Evolutionary conservation across 208 protist species (phyloP), one percentile per base, ranked within the genome.

Genomic region (Novymonas esmeraldas): DNA sequence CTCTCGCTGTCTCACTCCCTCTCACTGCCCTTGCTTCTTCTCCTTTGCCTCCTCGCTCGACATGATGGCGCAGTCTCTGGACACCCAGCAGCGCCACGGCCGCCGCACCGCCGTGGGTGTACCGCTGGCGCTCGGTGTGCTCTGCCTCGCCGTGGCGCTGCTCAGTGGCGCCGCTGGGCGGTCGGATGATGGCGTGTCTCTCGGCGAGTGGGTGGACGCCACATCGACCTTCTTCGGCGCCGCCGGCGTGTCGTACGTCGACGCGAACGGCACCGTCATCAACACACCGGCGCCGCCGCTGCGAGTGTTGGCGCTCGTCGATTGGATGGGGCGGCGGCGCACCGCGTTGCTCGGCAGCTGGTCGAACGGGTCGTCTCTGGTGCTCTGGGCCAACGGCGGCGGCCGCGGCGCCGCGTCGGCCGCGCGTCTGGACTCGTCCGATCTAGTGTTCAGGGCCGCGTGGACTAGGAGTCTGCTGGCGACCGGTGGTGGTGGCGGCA

Each of bases 331-430:
- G n/a, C 36, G 49, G n/a, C 61, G 62, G 2, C 68, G 58, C 64
- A 72, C 69, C 1, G 63, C 61, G 36, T 52, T 81, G 16, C 70
- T 77, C 48, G 50, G 51, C 29, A 73, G 36, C 16, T 70, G 68
- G 68, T 59, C 68, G 14, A 74, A 74, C n/a, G 42, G 38, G 22
- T 60, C 68, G 1, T 51, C 59, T 0, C 5, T 74, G 33, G 56
- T 51, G 29, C 59, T 74, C 24, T 74, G 68, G 68, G 58, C 49
- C 0, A 74, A 61, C 10, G 49, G 31, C 0, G 39, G 54, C 10
- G 49, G 31, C 0, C 34, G 54, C 44, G 16, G 36, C 0, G 68
- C 51, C 34, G 48, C 22, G 14, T 62, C 68, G 28, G 60, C 48
- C 11, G 44, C 59, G 9, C 68, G 68, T 28, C 44, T 39, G 11